Evolutionary conservation across 2,329 filamentous ascomycete species (phyloP).

Genomic region (Diaporthe vexans): DNA sequence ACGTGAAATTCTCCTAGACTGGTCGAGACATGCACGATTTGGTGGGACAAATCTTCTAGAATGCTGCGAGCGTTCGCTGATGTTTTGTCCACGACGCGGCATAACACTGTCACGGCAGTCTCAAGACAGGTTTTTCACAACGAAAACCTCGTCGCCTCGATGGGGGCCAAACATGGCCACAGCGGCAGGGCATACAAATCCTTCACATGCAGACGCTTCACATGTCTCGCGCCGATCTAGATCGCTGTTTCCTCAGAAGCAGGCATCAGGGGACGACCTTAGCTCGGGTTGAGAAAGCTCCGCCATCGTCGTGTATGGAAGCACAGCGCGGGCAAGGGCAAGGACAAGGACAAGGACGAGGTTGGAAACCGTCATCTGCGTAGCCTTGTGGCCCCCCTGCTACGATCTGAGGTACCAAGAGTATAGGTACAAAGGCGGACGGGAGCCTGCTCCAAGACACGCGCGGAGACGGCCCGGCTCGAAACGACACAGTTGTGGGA

Average conservation of each 20-base stretch:
- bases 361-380: background rate
- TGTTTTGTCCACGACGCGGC: background rate
- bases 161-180: background rate
- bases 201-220: background rate
- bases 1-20: background rate
- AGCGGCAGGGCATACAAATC: background rate
- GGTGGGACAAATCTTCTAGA: background rate
- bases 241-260: background rate
- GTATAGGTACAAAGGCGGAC: background rate
- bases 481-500: slow-evolving; percentile 10
- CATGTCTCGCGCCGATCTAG: background rate
- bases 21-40: background rate
- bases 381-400: background rate
- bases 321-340: background rate
- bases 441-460: slow-evolving; percentile 7
- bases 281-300: background rate
- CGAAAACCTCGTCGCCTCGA: background rate
- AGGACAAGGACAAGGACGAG: background rate
- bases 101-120: background rate
- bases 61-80: no score
- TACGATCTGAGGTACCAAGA: background rate
- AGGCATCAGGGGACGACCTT: background rate
- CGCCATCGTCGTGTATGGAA: background rate
- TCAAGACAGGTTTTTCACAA: background rate
- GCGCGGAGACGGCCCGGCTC: slow-evolving; percentile 22